These are phyloP conservation scores for Fagus crenata DNA, from an alignment of 306 rosid genomes.

Conservation along the genomic window DNA sequence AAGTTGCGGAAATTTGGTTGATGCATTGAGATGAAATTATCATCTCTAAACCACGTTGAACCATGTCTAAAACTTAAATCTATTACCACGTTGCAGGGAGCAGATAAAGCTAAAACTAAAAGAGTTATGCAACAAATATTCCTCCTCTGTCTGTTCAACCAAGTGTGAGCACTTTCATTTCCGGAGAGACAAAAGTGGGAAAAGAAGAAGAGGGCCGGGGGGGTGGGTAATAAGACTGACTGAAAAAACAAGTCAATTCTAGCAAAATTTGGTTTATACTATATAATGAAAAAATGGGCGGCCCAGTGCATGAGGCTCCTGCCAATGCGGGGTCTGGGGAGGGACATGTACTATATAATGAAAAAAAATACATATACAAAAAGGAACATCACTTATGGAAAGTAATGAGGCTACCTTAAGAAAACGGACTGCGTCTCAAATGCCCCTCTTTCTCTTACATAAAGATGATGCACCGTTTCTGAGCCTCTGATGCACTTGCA, in stretches of 20 bases:
- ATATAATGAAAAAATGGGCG: background rate
- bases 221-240: background rate
- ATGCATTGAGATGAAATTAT: background rate
- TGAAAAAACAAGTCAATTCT: background rate
- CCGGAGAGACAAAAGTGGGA: too few species aligned
- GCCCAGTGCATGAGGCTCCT: too few species aligned
- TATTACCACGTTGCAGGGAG: too few species aligned
- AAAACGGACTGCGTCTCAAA: constrained; percentile 79
- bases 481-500: constrained; percentile 86
- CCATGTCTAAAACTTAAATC: background rate
- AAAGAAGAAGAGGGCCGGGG: too few species aligned
- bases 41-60: background rate
- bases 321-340: too few species aligned
- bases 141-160: too few species aligned
- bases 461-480: constrained; percentile 67
- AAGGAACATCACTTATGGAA: background rate
- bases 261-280: constrained; percentile 1
- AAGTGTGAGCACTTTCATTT: background rate
- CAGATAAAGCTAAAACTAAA: constrained; percentile 12
- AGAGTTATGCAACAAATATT: background rate
- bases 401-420: constrained; percentile 62
- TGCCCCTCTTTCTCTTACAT: constrained; percentile 89
- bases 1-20: background rate
- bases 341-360: background rate
- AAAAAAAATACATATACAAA: background rate